A percentile compares a stretch with the other conserved stretches of the same genome.
Conservation (phyloP, 2,329 filamentous ascomycete genomes). For the Didymella glomerata region DNA sequence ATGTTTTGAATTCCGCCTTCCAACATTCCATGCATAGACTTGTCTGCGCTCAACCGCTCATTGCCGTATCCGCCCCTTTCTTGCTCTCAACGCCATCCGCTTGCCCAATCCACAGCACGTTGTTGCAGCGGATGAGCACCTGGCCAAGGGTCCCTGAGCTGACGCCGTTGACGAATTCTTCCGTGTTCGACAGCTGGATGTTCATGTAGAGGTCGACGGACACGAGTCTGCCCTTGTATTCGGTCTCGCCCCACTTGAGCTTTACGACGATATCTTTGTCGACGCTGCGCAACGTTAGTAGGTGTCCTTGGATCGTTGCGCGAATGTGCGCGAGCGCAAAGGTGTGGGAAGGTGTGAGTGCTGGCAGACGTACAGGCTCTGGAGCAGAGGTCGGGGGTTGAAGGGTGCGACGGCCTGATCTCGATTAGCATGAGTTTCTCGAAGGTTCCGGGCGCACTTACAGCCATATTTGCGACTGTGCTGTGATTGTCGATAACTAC, state of each 20-base stretch:
- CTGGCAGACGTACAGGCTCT: slow-evolving; percentile 73
- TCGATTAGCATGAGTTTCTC: slow-evolving; percentile 25
- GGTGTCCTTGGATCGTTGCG: slow-evolving; percentile 9
- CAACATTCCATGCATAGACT: neutral
- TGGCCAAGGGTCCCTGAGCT: slow-evolving; percentile 85
- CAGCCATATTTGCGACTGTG: slow-evolving; percentile 50
- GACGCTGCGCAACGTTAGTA: slow-evolving; percentile 64
- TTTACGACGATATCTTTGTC: slow-evolving; percentile 90
- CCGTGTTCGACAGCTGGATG: slow-evolving; percentile 86
- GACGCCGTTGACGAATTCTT: slow-evolving; percentile 92
- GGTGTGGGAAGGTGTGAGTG: neutral
- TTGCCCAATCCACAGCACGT: slow-evolving; percentile 88
- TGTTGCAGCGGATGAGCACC: slow-evolving; percentile 96
- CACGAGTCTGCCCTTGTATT: slow-evolving; percentile 93
- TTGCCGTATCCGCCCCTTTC: slow-evolving; percentile 49
- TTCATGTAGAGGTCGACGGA: slow-evolving; percentile 99
- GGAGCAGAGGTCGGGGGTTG: slow-evolving; percentile 96
- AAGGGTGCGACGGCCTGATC: slow-evolving; percentile 73
- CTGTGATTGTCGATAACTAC: neutral
- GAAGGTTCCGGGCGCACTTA: slow-evolving; percentile 23
- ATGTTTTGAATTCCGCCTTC: neutral
- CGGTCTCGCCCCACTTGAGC: slow-evolving; percentile 97
- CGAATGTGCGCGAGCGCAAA: neutral
- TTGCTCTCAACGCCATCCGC: slow-evolving; percentile 58
- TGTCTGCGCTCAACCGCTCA: slow-evolving; percentile 50